phyloP scores from a whole-genome alignment of 140 eudicot species.

The Stevia rebaudiana region DNA sequence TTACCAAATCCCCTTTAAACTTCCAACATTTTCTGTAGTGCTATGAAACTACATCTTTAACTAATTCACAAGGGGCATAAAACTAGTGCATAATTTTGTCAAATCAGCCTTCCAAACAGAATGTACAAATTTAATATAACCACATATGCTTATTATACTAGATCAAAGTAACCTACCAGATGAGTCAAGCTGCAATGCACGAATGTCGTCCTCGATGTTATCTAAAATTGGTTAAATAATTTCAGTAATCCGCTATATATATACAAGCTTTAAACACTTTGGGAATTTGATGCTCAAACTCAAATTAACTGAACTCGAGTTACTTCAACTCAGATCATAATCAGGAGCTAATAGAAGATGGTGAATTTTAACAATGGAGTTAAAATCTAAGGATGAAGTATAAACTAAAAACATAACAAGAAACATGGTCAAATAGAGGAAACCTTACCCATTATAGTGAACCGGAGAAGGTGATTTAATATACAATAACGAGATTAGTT shows the following conservation, averaged over 20 bases:
- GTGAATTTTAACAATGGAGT: not conserved
- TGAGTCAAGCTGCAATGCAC: conserved; percentile 81
- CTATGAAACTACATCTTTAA: not conserved
- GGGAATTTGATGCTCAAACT: not conserved
- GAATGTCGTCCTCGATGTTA: conserved; percentile 60
- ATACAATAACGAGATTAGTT: not conserved
- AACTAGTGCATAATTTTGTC: not conserved
- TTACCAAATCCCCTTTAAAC: not conserved
- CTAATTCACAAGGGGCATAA: not conserved
- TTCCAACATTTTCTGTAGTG: not conserved
- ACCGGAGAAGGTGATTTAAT: not conserved
- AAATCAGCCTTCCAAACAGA: not conserved
- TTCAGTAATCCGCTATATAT: not conserved
- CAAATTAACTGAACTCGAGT: too few relatives aligned
- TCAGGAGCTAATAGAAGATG: not conserved
- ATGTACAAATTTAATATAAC: not conserved
- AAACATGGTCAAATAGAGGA: not conserved
- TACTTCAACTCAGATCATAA: not conserved
- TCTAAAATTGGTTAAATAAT: conserved; percentile 5
- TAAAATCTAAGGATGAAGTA: not conserved
- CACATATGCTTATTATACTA: not conserved
- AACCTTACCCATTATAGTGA: conserved; percentile 9
- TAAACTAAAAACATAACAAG: not conserved
- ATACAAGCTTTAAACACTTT: not conserved
- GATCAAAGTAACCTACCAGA: conserved; percentile 35